Percentiles rank a stretch among this genome's conserved stretches.
These are phyloP conservation scores for Cordyceps cateniannulata DNA, from an alignment of 2,329 filamentous ascomycete species.

Conservation along the genomic window DNA sequence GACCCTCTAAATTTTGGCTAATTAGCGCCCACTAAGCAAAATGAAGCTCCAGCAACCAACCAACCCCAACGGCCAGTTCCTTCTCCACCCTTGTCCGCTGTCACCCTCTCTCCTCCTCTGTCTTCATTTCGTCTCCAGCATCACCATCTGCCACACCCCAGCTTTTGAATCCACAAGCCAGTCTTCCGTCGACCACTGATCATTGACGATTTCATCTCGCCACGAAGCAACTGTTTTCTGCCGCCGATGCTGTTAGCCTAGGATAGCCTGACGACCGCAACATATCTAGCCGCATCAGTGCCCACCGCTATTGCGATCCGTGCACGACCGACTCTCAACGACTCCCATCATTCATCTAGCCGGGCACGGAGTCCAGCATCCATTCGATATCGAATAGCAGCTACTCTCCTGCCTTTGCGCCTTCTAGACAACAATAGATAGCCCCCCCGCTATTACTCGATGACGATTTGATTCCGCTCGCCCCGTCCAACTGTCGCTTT, in stretches of 20 bases:
- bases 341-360: background rate
- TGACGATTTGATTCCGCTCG: slow-evolving; percentile 5
- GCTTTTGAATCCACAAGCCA: background rate
- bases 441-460: background rate
- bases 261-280: slow-evolving; percentile 1
- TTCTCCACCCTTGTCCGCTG: slow-evolving; percentile 1
- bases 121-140: slow-evolving; percentile 10
- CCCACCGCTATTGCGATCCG: slow-evolving; percentile 13
- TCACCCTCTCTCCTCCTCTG: background rate
- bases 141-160: slow-evolving; percentile 1
- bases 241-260: background rate
- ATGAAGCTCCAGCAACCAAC: background rate
- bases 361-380: background rate
- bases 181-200: background rate
- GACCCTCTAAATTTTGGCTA: background rate
- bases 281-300: background rate
- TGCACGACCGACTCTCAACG: background rate
- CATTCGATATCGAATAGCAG: background rate
- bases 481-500: background rate
- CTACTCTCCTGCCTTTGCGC: background rate
- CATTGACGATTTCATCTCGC: background rate
- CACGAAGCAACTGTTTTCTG: background rate
- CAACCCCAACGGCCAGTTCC: background rate
- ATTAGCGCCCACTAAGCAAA: slow-evolving; percentile 3
- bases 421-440: background rate